Conservation (phyloP, 2,329 filamentous ascomycete species). For the Neofusicoccum cordaticola region DNA sequence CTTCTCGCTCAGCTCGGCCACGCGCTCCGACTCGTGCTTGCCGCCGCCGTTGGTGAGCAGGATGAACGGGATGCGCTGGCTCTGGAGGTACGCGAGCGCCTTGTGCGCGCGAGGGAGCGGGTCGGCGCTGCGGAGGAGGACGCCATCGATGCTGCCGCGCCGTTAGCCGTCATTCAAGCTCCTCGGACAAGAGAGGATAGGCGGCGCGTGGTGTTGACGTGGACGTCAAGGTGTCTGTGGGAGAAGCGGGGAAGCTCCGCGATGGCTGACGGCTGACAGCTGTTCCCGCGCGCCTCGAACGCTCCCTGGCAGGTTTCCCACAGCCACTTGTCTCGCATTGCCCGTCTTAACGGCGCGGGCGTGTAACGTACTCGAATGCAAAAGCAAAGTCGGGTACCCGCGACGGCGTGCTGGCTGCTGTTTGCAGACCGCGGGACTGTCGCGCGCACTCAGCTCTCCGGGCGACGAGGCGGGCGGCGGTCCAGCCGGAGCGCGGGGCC, state of each 20-base stretch:
- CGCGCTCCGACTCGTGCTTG: slow-evolving; percentile 71
- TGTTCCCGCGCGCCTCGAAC: neutral
- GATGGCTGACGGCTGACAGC: slow-evolving; percentile 25
- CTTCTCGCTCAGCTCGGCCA: slow-evolving; percentile 65
- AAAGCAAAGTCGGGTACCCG: slow-evolving; percentile 50
- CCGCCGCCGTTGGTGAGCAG: slow-evolving; percentile 95
- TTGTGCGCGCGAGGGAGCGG: slow-evolving; percentile 75
- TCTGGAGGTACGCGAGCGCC: slow-evolving; percentile 69
- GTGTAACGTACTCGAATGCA: slow-evolving; percentile 52
- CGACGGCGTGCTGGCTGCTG: neutral
- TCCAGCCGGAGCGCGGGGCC: neutral
- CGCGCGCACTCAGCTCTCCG: neutral
- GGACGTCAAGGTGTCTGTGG: slow-evolving; percentile 35
- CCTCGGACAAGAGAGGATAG: neutral
- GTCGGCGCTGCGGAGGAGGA: slow-evolving; percentile 79
- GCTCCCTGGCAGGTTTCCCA: neutral
- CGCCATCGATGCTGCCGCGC: slow-evolving; percentile 74
- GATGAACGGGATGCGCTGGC: slow-evolving; percentile 81
- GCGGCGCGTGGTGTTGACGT: neutral
- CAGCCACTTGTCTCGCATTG: neutral
- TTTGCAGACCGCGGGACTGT: slow-evolving; percentile 1
- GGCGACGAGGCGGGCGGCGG: neutral
- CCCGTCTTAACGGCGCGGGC: neutral
- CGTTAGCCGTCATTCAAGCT: slow-evolving; percentile 26
- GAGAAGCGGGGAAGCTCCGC: slow-evolving; percentile 2